These are phyloP conservation scores for Artomyces pyxidatus DNA, from an alignment of 768 basidiomycete genomes.

Conservation along the genomic window DNA sequence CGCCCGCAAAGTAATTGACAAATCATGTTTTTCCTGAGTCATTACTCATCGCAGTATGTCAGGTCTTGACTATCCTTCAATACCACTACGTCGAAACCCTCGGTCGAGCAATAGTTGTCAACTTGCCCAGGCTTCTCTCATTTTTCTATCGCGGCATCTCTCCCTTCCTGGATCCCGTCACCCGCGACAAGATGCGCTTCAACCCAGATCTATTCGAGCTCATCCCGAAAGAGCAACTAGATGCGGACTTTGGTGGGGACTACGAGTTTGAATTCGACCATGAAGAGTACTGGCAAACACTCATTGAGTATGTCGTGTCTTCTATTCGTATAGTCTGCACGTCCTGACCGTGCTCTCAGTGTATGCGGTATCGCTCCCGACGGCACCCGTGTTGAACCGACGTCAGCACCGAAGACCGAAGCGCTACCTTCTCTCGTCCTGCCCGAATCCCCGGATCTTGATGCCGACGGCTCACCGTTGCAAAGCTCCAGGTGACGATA, in stretches of 20 bases:
- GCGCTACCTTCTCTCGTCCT: constrained; percentile 1
- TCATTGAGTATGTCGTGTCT: constrained; percentile 46
- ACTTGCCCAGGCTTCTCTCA: constrained; percentile 64
- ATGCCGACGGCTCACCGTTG: not conserved
- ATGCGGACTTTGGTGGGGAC: constrained; percentile 76
- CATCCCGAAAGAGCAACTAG: constrained; percentile 66
- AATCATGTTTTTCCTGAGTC: too few species aligned
- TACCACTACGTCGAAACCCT: constrained; percentile 87
- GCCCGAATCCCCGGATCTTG: too few species aligned
- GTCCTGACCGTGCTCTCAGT: constrained; percentile 6
- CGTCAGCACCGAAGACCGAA: not conserved
- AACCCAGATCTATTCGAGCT: constrained; percentile 78
- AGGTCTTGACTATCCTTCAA: constrained; percentile 74
- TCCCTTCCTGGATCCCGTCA: constrained; percentile 84
- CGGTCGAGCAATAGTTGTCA: constrained; percentile 76
- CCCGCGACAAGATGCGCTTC: constrained; percentile 89
- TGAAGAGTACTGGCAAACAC: constrained; percentile 70
- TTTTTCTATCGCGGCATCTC: constrained; percentile 81
- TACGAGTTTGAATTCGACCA: constrained; percentile 69
- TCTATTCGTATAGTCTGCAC: not conserved
- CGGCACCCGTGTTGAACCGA: constrained; percentile 19
- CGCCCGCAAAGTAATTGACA: constrained; percentile 67
- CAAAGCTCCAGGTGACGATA: constrained; percentile 8
- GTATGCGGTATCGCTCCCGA: constrained; percentile 25
- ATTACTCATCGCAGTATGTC: too few species aligned